Percentiles rank a stretch among this genome's conserved stretches.
These are phyloP conservation scores for Apiotrichum veenhuisii DNA, from an alignment of 1,284 basidiomycete genomes.

Conservation along the genomic window DNA sequence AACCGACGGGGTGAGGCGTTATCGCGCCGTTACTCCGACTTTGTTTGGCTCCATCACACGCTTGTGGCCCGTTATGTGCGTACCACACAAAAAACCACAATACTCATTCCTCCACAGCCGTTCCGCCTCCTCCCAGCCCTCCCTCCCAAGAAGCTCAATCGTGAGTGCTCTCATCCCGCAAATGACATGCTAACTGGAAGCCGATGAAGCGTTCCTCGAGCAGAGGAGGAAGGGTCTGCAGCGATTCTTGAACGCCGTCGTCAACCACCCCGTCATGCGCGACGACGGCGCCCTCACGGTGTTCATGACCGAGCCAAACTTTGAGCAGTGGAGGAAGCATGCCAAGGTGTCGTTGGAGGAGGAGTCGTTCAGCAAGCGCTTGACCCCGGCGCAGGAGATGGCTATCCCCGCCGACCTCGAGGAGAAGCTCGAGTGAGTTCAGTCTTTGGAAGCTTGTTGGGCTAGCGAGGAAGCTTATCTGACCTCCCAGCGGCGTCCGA, in stretches of 20 bases:
- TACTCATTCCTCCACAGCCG: conserved; percentile 60
- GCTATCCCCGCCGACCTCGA: conserved; percentile 85
- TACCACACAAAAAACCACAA: neutral
- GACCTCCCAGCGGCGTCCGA: conserved; percentile 60
- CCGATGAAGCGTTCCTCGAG: conserved; percentile 82
- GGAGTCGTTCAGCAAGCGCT: conserved; percentile 72
- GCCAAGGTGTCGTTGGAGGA: conserved; percentile 67
- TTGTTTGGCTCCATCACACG: conserved; percentile 80
- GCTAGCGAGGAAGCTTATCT: no score
- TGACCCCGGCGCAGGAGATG: conserved; percentile 83
- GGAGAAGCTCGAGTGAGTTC: conserved; percentile 70
- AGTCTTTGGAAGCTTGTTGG: neutral
- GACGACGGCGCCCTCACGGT: conserved; percentile 75
- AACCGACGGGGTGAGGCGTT: conserved; percentile 60
- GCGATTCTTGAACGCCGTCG: conserved; percentile 71
- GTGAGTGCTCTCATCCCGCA: conserved; percentile 53
- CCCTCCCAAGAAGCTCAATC: conserved; percentile 84
- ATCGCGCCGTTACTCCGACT: conserved; percentile 71
- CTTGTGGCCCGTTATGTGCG: conserved; percentile 55
- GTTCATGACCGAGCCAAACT: conserved; percentile 74
- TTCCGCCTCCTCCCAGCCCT: conserved; percentile 84
- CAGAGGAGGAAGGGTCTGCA: conserved; percentile 80
- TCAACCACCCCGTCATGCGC: conserved; percentile 84
- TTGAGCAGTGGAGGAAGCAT: conserved; percentile 77
- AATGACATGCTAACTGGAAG: conserved; percentile 46